Base-by-base conservation (phyloP, 1,139 yeast genomes). In the Sugiyamaella castrensis region DNA sequence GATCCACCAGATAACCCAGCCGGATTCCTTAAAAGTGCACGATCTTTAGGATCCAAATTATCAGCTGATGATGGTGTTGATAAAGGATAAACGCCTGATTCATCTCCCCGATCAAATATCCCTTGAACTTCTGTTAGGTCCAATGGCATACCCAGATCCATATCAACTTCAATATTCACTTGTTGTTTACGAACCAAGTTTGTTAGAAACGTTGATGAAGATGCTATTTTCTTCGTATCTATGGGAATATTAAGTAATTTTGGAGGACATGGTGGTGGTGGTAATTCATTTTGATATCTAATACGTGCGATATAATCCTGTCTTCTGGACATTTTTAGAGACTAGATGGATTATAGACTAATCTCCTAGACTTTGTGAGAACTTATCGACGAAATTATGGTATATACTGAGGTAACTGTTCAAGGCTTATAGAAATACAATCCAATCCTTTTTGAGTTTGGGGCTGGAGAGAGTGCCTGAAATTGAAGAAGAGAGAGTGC, bases 211-310 rank as follows among this genome's bases (percentile, higher is more conserved):
- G 40, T 19, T 50, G 80, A 75, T 43, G 91, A 78, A 7, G 87
- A 77, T 16, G 79, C 72, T 47, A 74, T 66, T 61, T 74, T 72
- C 59, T 74, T 60, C 36, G 70, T 62, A 42, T 73, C 70, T 2
- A 73, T 67, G 12, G 78, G 71, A 46, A 69, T 75, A 50, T 82
- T 79, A 51, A 92, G 68, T 52, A 89, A 75, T 67, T 87, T 88
- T 24, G 99, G 98, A 47, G 95, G 89, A 55, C 94, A 76, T 24
- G 94, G 87, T 9, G 98, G 98, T 1, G 97, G 92, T 12, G 98
- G 98, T 31, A 92, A 73, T 61, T 82, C 87, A 65, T 92, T 92
- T 53, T 81, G 81, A 66, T 89, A 92, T 63, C 96, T 79, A 48
- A 87, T 81, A 59, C 87, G 84, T 49, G 95, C 94, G 51, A 92